These are phyloP conservation scores for Schwanniomyces pseudopolymorphus DNA, from an alignment of 805 yeast genomes.

Conservation along the genomic window DNA sequence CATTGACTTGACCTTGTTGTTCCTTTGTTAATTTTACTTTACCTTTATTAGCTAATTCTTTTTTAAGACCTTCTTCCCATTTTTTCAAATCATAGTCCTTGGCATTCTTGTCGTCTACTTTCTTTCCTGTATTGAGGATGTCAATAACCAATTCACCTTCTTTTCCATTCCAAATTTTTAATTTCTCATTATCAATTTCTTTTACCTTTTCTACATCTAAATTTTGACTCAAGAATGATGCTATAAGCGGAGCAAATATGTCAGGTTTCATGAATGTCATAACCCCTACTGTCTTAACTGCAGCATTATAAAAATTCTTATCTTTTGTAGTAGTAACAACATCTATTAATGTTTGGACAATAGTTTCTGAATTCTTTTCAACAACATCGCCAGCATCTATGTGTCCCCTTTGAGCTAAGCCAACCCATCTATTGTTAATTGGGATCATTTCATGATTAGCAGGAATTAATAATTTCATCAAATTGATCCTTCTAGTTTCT, in stretches of 20 bases:
- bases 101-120: constrained; percentile 62
- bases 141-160: constrained; percentile 73
- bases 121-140: constrained; percentile 47
- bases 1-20: constrained; percentile 62
- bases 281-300: constrained; percentile 47
- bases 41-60: constrained; percentile 65
- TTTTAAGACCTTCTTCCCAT: constrained; percentile 87
- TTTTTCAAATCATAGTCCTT: constrained; percentile 82
- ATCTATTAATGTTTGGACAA: constrained; percentile 12
- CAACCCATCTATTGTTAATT: constrained; percentile 71
- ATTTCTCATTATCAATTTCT: constrained; percentile 46
- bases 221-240: constrained; percentile 42
- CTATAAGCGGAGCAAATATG: constrained; percentile 51
- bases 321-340: constrained; percentile 27
- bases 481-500: constrained; percentile 14
- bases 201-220: constrained; percentile 36
- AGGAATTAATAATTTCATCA: constrained; percentile 22
- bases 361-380: constrained; percentile 16
- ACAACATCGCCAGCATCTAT: constrained; percentile 66
- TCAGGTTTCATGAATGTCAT: constrained; percentile 61
- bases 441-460: constrained; percentile 27
- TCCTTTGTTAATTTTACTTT: constrained; percentile 67
- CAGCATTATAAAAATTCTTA: constrained; percentile 51
- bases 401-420: constrained; percentile 56
- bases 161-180: constrained; percentile 63